Percentiles rank a stretch among this genome's conserved stretches.
Evolutionary conservation across 352 stramenopile genomes (phyloP).

Genomic region (Globisporangium parvum): DNA sequence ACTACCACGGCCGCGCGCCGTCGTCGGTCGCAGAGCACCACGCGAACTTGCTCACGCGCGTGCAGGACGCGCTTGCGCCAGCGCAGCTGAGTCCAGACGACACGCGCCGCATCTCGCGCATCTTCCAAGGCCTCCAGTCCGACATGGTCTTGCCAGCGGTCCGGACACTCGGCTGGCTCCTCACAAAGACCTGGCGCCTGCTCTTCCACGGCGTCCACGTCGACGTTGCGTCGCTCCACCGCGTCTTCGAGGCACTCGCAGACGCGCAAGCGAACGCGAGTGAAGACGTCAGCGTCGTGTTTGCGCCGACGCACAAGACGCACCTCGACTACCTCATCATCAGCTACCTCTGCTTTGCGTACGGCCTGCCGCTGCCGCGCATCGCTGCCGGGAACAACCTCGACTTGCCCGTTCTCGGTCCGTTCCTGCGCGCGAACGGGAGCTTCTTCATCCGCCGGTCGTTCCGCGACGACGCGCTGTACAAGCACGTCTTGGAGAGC

Average conservation of each 20-base stretch:
- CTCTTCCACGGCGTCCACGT: constrained; percentile 70
- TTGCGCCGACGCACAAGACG: constrained; percentile 85
- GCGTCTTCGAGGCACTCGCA: constrained; percentile 47
- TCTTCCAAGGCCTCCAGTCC: constrained; percentile 62
- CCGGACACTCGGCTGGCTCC: constrained; percentile 64
- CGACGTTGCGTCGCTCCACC: constrained; percentile 55
- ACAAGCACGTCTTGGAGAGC: constrained; percentile 80
- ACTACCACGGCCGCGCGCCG: constrained; percentile 37
- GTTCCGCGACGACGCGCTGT: constrained; percentile 62
- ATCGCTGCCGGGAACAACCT: constrained; percentile 88
- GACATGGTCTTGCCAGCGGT: constrained; percentile 75
- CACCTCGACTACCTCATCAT: constrained; percentile 90
- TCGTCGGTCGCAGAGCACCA: constrained; percentile 34
- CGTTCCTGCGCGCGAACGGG: constrained; percentile 77
- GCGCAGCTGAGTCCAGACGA: constrained; percentile 18
- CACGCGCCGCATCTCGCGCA: constrained; percentile 31
- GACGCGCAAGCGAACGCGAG: constrained; percentile 4
- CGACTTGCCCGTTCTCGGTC: constrained; percentile 73
- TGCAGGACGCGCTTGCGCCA: constrained; percentile 16
- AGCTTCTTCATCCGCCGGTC: constrained; percentile 89
- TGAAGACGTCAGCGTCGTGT: constrained; percentile 65
- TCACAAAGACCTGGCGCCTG: constrained; percentile 76
- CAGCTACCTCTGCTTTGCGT: constrained; percentile 87
- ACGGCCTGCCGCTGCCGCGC: constrained; percentile 76
- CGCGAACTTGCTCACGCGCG: constrained; percentile 31